Evolutionary conservation across 2,329 filamentous ascomycete genomes (phyloP).

Genomic region (Thielaviopsis musarum): DNA sequence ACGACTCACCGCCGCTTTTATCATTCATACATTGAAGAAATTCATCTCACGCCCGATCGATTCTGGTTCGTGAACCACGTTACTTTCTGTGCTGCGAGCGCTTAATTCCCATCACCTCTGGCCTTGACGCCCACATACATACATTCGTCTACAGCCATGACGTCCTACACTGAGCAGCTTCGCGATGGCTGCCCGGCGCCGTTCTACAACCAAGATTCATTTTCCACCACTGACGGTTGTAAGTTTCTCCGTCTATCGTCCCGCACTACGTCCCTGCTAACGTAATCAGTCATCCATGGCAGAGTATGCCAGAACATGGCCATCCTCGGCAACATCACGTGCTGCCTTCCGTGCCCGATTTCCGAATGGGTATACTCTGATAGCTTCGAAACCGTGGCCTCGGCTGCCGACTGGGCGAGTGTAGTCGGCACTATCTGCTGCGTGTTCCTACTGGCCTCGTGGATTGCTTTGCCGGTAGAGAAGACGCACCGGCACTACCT

Average conservation of each 20-base stretch:
- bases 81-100: not conserved
- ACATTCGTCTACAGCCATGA: not conserved
- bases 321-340: constrained; percentile 31
- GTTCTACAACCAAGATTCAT: constrained; percentile 11
- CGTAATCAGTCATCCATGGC: constrained; percentile 37
- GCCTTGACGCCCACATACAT: not conserved
- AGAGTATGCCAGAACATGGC: constrained; percentile 33
- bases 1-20: not conserved
- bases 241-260: constrained; percentile 1
- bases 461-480: constrained; percentile 63
- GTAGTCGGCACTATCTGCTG: constrained; percentile 56
- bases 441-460: constrained; percentile 63
- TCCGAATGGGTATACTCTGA: constrained; percentile 58
- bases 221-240: constrained; percentile 11
- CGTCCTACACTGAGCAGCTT: constrained; percentile 7
- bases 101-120: not conserved
- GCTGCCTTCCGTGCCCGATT: constrained; percentile 82
- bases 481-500: constrained; percentile 88
- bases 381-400: constrained; percentile 40
- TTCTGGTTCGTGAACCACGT: not conserved
- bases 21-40: not conserved
- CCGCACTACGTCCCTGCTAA: constrained; percentile 11
- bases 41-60: not conserved
- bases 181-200: constrained; percentile 11
- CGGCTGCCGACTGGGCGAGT: constrained; percentile 66